Conservation (phyloP, 2,329 filamentous ascomycete species). For the Diaporthe destruens region DNA sequence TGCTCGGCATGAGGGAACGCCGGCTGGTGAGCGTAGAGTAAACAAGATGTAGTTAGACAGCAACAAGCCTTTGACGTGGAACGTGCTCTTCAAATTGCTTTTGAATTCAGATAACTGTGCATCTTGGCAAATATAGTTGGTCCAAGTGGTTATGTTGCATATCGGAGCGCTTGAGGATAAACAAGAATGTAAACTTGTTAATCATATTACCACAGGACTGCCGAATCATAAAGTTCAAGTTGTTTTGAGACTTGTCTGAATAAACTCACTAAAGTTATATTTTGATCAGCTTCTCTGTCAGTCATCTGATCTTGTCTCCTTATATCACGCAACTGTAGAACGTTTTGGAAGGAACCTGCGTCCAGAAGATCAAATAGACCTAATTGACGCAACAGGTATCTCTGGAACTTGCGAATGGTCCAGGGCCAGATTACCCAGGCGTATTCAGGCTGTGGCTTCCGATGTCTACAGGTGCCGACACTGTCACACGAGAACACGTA, state of each 20-base stretch:
- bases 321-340: background rate
- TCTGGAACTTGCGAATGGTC: no score
- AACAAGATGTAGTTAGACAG: background rate
- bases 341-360: background rate
- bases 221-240: background rate
- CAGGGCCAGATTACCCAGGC: no score
- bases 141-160: no score
- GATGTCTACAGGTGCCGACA: background rate
- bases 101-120: background rate
- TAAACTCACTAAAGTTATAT: no score
- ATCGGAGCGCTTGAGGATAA: no score
- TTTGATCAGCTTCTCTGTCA: no score
- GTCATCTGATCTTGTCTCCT: background rate
- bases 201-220: background rate
- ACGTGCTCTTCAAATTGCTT: background rate
- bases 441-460: background rate
- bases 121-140: no score
- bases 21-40: constrained; percentile 4
- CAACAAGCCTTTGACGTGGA: no score
- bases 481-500: background rate
- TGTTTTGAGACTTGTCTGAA: background rate
- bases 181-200: no score
- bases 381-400: no score
- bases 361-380: no score
- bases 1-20: background rate